A percentile compares a stretch with the other conserved stretches of the same genome.
These are phyloP conservation scores for Schwanniomyces pseudopolymorphus DNA, from an alignment of 805 yeast genomes.

Conservation along the genomic window DNA sequence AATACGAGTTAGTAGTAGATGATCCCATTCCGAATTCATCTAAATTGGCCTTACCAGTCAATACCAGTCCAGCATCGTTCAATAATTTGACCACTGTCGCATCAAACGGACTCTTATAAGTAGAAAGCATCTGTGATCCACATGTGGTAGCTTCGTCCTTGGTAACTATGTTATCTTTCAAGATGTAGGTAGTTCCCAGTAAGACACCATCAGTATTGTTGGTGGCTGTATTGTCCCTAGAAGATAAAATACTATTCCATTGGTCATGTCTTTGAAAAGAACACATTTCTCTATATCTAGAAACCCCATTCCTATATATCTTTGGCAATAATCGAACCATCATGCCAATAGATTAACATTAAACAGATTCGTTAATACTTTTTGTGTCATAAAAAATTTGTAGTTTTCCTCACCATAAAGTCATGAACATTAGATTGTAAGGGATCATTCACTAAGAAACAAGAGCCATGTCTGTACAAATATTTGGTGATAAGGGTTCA, in stretches of 20 bases:
- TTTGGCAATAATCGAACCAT: background rate
- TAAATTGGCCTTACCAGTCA: conserved; percentile 83
- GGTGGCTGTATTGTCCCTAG: background rate
- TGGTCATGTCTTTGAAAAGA: background rate
- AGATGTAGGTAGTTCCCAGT: conserved; percentile 13
- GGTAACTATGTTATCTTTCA: conserved; percentile 79
- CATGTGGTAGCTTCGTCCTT: conserved; percentile 70
- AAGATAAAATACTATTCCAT: conserved; percentile 15
- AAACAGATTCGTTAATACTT: too few relatives aligned
- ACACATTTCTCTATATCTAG: background rate
- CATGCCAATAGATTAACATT: too few relatives aligned
- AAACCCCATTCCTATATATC: background rate
- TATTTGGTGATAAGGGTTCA: conserved; percentile 28
- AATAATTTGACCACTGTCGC: conserved; percentile 69
- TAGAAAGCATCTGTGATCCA: conserved; percentile 60
- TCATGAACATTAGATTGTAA: background rate
- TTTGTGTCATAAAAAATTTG: conserved; percentile 3
- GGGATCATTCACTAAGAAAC: background rate
- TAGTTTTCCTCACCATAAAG: background rate
- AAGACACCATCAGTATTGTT: background rate
- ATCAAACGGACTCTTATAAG: conserved; percentile 73
- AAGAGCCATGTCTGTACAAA: conserved; percentile 16
- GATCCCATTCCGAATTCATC: conserved; percentile 99
- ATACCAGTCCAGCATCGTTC: conserved; percentile 47
- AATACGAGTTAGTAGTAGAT: conserved; percentile 53